Base-by-base conservation (phyloP, 2,329 filamentous ascomycete species). In the Mollisiaceae sp. region DNA sequence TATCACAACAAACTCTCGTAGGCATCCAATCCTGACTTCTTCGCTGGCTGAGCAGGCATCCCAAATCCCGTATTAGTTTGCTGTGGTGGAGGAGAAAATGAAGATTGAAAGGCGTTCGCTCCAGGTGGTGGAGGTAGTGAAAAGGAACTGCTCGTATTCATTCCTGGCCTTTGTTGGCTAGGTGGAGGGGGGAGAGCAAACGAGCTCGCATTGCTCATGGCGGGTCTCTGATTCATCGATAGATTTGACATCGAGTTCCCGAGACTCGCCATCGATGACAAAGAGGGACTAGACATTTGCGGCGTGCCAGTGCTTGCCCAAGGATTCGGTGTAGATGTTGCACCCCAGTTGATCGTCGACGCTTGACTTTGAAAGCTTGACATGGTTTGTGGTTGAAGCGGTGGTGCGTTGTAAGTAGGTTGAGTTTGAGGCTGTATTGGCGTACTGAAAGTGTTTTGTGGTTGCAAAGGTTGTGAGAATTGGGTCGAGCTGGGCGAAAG, bases 401-500 rank as follows among this genome's bases (percentile, higher is more conserved):
- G 59, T 6, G 66, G 24, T 11, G 65, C 43, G 55, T 64, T 70
- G 24, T 66, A 67, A 55, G 54, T 65, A 38, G 52, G 66, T 15
- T 65, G 71, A 32, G 50, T 54, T 15, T 69, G 73, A 11, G 69
- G 66, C 54, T 66, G 69, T 20, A 50, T 50, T 45, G 47, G 58
- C 32, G 64, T 36, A 63, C 57, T 65, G 45, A 67, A 67, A 1
- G 85, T 83, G 62, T 85, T 85, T 36, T 88, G 75, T 2, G 76
- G 75, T 58, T 77, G 75, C 35, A 77, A 67, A 0, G 87, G 87
- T 66, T 89, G 82, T 1, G 87, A 89, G 73, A 83, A 89, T 75
- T 90, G 87, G 1, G 87, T 89, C 15, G 83, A 79, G 3, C 84
- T 83, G 0, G 87, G 87, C 1, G 83, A 82, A 67, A 90, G 79